Evolutionary conservation across 768 basidiomycete species (phyloP).

Genomic region (Polyporus arcularius): DNA sequence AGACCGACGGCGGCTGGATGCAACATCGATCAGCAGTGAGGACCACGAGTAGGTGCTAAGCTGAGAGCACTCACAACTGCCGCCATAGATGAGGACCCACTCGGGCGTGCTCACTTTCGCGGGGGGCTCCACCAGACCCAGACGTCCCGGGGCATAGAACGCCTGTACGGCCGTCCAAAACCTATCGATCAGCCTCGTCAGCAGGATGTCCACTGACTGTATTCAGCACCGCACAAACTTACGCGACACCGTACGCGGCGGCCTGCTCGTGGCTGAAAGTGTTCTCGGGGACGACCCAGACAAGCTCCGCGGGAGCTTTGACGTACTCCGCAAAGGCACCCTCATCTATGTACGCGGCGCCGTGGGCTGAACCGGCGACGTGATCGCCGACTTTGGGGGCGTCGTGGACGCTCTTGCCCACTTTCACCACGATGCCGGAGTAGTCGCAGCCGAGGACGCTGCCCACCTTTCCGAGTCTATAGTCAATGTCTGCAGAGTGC

Average conservation of each 20-base stretch:
- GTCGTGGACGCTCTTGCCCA: slow-evolving; percentile 14
- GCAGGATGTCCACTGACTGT: too few relatives aligned
- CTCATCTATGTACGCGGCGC: slow-evolving; percentile 21
- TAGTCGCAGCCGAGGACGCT: slow-evolving; percentile 13
- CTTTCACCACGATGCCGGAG: slow-evolving; percentile 6
- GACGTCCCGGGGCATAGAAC: slow-evolving; percentile 22
- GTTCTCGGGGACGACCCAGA: slow-evolving; percentile 23
- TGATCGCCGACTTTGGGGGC: slow-evolving; percentile 24
- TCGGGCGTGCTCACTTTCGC: slow-evolving; percentile 15
- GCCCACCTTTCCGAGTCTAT: background rate
- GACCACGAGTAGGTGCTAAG: background rate
- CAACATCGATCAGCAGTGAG: slow-evolving; percentile 3
- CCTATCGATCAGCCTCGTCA: slow-evolving; percentile 1
- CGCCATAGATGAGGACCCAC: slow-evolving; percentile 30
- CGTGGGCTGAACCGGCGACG: slow-evolving; percentile 30
- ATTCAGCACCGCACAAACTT: background rate
- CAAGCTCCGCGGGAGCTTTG: slow-evolving; percentile 23
- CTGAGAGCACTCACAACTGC: slow-evolving; percentile 23
- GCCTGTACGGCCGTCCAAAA: slow-evolving; percentile 27
- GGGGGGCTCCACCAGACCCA: slow-evolving; percentile 25
- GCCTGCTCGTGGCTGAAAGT: slow-evolving; percentile 24
- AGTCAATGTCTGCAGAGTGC: background rate
- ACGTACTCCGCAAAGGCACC: slow-evolving; percentile 34
- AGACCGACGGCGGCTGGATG: slow-evolving; percentile 37
- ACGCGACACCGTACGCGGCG: slow-evolving; percentile 17